Base-by-base conservation (phyloP, 371 early-diverging fungal genomes). In the Dichotomocladium elegans region DNA sequence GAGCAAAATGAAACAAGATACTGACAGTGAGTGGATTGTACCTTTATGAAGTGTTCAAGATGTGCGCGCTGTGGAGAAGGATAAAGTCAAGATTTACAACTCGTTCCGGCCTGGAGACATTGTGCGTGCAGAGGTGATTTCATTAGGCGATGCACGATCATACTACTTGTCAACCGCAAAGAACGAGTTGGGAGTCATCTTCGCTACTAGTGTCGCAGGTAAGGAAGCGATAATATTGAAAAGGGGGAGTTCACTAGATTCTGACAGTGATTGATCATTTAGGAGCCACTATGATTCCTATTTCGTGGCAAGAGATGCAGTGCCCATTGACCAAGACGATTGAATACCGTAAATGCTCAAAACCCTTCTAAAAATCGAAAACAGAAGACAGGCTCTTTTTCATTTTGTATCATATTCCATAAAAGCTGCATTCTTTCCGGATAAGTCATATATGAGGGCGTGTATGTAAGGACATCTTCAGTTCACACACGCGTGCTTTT, bases 281-380 rank as follows among this genome's bases (percentile, higher is more conserved):
- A 75, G 93, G 96, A 34, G 87, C 85, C 33, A 86, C 95, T 0
- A 90, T 98, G 94, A 79, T 95, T 33, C 98, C 98, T 2, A 86
- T 96, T 41, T 92, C 93, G 27, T 98, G 98, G 98, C 90, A 95
- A 66, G 87, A 95, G 60, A 98, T 98, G 98, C 88, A 94, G 54
- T 95, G 95, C 63, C 90, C 98, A 10, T 89, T 87, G 61, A 95
- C 97, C 2, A 82, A 85, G 58, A 80, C 74, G 0, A 79, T 91
- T 29, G 97, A 95, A 61, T 81, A 80, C 54, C 79, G 97, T 49
- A 96, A 96, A 75, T 96, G 97, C 59, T 95, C 97, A 21, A 96
- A 95, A 69, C 92, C 95, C 0, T 54, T 64, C 19, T 66, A 57
- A 56, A 51, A 34, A 30, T 19, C 25, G 31, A 6, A 47, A n/a